A percentile compares a stretch with the other conserved stretches of the same genome.
Evolutionary conservation across 2,329 filamentous ascomycete genomes (phyloP).

Genomic region (Pseudocercospora musae): DNA sequence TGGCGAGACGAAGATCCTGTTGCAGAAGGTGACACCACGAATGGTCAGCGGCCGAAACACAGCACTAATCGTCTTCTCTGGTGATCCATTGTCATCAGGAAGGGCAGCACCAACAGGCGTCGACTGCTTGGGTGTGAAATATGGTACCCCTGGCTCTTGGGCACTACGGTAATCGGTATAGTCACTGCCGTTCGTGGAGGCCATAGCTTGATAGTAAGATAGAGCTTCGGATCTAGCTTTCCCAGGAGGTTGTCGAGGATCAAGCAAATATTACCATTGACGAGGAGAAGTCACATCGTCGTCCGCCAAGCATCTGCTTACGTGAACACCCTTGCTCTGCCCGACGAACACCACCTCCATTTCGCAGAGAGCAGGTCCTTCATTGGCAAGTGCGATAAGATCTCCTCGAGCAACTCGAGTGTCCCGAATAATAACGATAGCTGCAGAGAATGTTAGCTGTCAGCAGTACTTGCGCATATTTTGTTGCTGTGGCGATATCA

Average conservation of each 20-base stretch:
- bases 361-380: background rate
- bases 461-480: background rate
- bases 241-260: background rate
- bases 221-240: background rate
- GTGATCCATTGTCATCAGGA: background rate
- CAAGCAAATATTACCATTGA: background rate
- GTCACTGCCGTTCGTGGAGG: background rate
- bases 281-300: background rate
- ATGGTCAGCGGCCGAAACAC: background rate
- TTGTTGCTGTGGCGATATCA: background rate
- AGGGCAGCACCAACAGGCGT: background rate
- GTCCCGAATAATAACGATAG: background rate
- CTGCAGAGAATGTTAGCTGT: background rate
- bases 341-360: too few relatives aligned
- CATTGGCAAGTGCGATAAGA: background rate
- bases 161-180: background rate
- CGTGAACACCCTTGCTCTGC: background rate
- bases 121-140: background rate
- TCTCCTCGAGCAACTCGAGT: background rate
- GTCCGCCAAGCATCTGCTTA: background rate
- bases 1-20: slow-evolving; percentile 7
- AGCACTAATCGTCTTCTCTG: background rate
- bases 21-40: slow-evolving; percentile 5
- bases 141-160: background rate
- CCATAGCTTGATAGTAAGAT: background rate